phyloP scores from a whole-genome alignment of 225 moss, liverwort and hornwort species.

The Physcomitrellopsis africana region DNA sequence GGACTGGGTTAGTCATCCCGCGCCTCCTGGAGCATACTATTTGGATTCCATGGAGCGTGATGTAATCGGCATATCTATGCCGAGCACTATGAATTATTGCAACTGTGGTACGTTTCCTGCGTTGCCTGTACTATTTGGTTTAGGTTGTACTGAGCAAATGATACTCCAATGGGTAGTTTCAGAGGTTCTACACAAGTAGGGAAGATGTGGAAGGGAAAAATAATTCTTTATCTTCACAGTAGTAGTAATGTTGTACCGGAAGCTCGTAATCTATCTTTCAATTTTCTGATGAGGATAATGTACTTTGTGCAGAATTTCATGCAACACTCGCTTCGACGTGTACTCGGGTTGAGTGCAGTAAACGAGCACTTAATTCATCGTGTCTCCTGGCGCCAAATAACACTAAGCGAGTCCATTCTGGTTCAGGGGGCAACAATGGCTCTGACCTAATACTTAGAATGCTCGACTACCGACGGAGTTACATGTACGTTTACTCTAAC shows the following conservation, averaged over 20 bases:
- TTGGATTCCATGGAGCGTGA: not conserved
- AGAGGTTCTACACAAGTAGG: not conserved
- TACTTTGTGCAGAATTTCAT: not conserved
- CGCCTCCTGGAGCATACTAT: not conserved
- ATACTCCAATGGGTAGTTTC: not conserved
- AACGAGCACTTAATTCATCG: not conserved
- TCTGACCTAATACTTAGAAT: not conserved
- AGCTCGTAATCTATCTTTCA: not conserved
- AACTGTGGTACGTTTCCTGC: not conserved
- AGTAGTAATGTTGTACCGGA: not conserved
- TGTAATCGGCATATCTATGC: not conserved
- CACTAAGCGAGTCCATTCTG: not conserved
- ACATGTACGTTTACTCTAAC: not conserved
- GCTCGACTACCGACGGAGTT: not conserved
- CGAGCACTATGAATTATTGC: not conserved
- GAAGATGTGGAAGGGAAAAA: not conserved
- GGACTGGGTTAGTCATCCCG: fast-evolving
- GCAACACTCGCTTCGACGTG: not conserved
- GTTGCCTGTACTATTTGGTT: not conserved
- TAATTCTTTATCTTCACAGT: not conserved
- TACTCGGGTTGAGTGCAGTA: not conserved
- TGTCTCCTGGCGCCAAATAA: not conserved
- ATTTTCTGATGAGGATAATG: not conserved
- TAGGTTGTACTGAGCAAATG: not conserved
- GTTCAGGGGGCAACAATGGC: not conserved